Base-by-base conservation (phyloP, 2,329 filamentous ascomycete genomes). In the Scopulariopsis brevicaulis region DNA sequence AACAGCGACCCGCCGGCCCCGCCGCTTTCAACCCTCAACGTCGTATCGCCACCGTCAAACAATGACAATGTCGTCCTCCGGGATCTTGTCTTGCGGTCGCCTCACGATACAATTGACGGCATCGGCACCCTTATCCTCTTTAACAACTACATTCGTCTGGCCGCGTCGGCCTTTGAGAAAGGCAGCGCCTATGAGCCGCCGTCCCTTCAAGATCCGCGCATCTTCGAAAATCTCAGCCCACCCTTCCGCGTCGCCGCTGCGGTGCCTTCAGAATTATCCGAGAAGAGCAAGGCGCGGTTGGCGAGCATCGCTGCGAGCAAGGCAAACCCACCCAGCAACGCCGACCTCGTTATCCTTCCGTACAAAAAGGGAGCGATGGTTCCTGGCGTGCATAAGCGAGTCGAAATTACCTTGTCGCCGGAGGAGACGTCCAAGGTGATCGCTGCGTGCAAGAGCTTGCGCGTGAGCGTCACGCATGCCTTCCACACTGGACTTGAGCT, bases 41-140 rank as follows among this genome's bases (percentile, higher is more conserved):
- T 73, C 7, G 22, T 73, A 3, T 56, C 59, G 14, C 63, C 63
- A 0, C 46, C 55, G n/a, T 34, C 18, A 46, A 4, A n/a, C 32
- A 3, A 34, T 34, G 4, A 15, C 25, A 12, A 34, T 65, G 35
- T 37, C n/a, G 53, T 58, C 10, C 65, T 63, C 0, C 65, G 66
- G 1, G 72, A 74, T 37, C 59, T 72, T 0, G 62, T 74, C 4
- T 62, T 74, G 18, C 67, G 71, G 1, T 69, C 68, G 1, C 69
- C 69, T 0, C 71, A 74, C 55, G 70, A 73, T 12, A 67, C 73
- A n/a, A 68, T 74, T 6, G 72, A 74, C 35, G 71, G 72, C 0
- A 68, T 74, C 2, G 72, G 72, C 6, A 69, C 70, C 1, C 64
- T 74, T 3, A 64, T 65, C 2, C 61, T 73, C 2, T 60, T 73